Evolutionary conservation across 345 rosid species (phyloP).

Genomic region (Linum lewisii): DNA sequence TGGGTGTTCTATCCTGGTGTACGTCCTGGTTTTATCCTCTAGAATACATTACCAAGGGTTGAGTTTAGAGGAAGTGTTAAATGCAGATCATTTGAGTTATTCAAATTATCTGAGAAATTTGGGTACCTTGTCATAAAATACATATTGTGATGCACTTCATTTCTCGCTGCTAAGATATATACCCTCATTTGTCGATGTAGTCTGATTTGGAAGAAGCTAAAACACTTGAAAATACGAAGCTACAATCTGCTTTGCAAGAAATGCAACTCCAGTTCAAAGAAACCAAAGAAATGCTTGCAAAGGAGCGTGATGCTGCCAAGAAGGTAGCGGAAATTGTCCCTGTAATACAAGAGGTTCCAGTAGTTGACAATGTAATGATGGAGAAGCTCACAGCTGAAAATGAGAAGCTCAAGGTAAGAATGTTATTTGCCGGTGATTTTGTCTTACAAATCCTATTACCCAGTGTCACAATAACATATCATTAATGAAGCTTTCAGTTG

Average conservation of each 20-base stretch:
- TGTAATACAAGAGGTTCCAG: slow-evolving; percentile 77
- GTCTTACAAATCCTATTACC: neutral
- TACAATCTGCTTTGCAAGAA: slow-evolving; percentile 72
- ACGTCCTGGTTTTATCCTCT: too few relatives aligned
- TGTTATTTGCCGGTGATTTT: slow-evolving; percentile 11
- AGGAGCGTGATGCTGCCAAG: slow-evolving; percentile 72
- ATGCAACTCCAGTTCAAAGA: slow-evolving; percentile 76
- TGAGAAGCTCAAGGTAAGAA: slow-evolving; percentile 76
- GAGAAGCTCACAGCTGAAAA: slow-evolving; percentile 81
- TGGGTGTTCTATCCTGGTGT: neutral
- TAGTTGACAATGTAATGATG: slow-evolving; percentile 58
- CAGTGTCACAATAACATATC: too few relatives aligned
- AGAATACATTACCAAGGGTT: too few relatives aligned
- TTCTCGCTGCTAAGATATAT: neutral
- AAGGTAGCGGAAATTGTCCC: slow-evolving; percentile 57
- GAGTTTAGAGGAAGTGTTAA: too few relatives aligned
- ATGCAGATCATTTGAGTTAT: too few relatives aligned
- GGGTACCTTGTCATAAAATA: neutral
- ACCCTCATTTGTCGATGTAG: slow-evolving; percentile 24
- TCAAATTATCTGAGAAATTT: neutral
- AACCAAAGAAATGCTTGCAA: slow-evolving; percentile 62
- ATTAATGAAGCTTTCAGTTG: neutral
- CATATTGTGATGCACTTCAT: neutral
- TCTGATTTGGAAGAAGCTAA: slow-evolving; percentile 92
- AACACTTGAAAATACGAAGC: slow-evolving; percentile 76